Base-by-base conservation (phyloP, 257 asterid species). In the Striga asiatica region DNA sequence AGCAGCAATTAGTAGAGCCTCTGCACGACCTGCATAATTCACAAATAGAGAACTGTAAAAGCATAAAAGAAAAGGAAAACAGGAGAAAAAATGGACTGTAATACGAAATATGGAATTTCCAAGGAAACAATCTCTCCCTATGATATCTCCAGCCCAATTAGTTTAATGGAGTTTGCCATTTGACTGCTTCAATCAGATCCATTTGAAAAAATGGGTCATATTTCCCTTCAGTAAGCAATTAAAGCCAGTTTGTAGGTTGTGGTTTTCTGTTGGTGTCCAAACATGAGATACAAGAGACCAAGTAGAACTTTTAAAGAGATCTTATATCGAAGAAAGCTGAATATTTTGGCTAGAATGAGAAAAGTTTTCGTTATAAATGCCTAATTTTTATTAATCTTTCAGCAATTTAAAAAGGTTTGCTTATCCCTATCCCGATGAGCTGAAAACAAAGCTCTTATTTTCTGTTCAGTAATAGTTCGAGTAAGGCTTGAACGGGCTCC, bases 1-100 rank as follows among this genome's bases (percentile, higher is more conserved):
- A 18, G 94, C 96, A 79, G 96, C 93, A 24, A 87, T 83, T 24
- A 84, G 81, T 46, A 83, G 75, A 66, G 96, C 96, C 75, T 87
- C 94, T 16, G 96, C 94, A 52, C 96, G 85, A 22, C 96, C 96
- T 87, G 81, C 70, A 69, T 32, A 20, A 48, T 45, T 46, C 50
- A 61, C 42, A 6, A 51, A 56, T 28, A 17, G 48, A 38, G 37
- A 28, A n/a, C 13, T 22, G 14, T 10, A 1, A 2, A 13, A 1
- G 8, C 35, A 1, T 32, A 61, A 43, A 18, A 3, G 3, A 42
- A 17, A 42, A 16, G 3, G 46, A 13, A 6, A 13, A 34, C 37
- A 29, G 4, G 12, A 47, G 24, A 11, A 22, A 32, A 6, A 37
- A 49, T n/a, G n/a, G 13, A 32, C 41, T 14, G 19, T 20, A 8